Percentiles rank a stretch among this genome's conserved stretches.
Evolutionary conservation across 495 filamentous ascomycete species (phyloP).

Genomic region (Hypoxylon crocopeplum): DNA sequence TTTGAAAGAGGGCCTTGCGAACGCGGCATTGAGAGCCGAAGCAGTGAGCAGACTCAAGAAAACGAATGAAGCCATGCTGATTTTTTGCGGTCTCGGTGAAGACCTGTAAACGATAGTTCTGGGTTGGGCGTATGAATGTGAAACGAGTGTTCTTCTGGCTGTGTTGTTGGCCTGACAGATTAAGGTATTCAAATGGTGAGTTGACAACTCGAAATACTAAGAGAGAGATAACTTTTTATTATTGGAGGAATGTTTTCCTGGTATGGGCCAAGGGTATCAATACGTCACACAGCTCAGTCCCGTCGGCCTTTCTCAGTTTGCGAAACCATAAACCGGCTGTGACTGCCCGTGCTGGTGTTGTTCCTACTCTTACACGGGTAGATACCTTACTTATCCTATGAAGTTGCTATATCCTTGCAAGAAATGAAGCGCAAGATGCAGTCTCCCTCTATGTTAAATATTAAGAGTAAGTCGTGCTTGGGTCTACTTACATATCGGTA

Average conservation of each 20-base stretch:
- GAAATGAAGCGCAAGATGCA: too few species aligned
- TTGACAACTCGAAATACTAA: background rate
- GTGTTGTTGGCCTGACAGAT: background rate
- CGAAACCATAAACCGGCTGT: conserved; percentile 8
- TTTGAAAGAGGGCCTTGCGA: conserved; percentile 5
- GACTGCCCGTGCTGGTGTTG: background rate
- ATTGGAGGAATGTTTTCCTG: background rate
- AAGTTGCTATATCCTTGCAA: too few species aligned
- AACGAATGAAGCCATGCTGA: conserved; percentile 16
- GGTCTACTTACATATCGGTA: background rate
- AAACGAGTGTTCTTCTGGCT: conserved; percentile 20
- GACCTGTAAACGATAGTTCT: too few species aligned
- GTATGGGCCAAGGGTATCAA: too few species aligned
- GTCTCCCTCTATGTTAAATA: too few species aligned
- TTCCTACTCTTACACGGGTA: background rate
- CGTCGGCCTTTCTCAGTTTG: conserved; percentile 16
- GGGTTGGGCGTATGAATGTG: too few species aligned
- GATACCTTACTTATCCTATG: too few species aligned
- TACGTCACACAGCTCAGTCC: conserved; percentile 9
- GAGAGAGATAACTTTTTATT: background rate
- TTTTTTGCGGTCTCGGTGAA: too few species aligned
- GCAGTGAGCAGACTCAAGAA: conserved; percentile 14
- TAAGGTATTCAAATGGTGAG: background rate
- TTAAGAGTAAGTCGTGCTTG: too few species aligned
- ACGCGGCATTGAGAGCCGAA: background rate